These are phyloP conservation scores for Cutaneotrichosporon sp. DNA, from an alignment of 1,284 basidiomycete species.

Conservation along the genomic window DNA sequence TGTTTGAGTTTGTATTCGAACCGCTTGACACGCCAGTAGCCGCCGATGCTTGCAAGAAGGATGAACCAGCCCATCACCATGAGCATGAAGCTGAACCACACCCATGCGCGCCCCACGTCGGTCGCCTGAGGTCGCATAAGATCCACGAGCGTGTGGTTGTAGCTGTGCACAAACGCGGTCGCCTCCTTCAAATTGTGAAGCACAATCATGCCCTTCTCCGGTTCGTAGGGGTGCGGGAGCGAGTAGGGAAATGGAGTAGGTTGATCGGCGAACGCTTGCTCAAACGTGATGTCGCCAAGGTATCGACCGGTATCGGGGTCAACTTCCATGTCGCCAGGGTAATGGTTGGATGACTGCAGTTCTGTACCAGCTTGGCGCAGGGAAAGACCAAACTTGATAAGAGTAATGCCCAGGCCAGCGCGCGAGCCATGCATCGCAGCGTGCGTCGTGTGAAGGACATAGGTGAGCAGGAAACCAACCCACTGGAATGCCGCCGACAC, in stretches of 20 bases:
- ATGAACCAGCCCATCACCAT: constrained; percentile 94
- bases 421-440: constrained; percentile 91
- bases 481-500: constrained; percentile 96
- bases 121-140: constrained; percentile 35
- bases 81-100: constrained; percentile 83
- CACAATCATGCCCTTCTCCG: constrained; percentile 10
- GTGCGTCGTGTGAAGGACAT: constrained; percentile 88
- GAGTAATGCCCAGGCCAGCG: constrained; percentile 86
- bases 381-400: constrained; percentile 90
- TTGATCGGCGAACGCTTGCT: constrained; percentile 1
- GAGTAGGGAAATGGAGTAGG: background rate
- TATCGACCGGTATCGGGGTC: constrained; percentile 21
- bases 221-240: background rate
- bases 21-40: constrained; percentile 80
- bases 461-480: constrained; percentile 89
- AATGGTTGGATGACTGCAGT: constrained; percentile 38
- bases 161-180: constrained; percentile 38
- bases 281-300: constrained; percentile 30
- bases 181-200: constrained; percentile 49
- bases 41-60: constrained; percentile 67
- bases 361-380: constrained; percentile 55
- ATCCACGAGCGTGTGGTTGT: constrained; percentile 39
- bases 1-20: constrained; percentile 38
- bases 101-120: constrained; percentile 53
- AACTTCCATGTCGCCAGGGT: constrained; percentile 37